A percentile compares a stretch with the other conserved stretches of the same genome.
These are phyloP conservation scores for Rheum nobile DNA, from an alignment of 148 eudicot species.

Conservation along the genomic window DNA sequence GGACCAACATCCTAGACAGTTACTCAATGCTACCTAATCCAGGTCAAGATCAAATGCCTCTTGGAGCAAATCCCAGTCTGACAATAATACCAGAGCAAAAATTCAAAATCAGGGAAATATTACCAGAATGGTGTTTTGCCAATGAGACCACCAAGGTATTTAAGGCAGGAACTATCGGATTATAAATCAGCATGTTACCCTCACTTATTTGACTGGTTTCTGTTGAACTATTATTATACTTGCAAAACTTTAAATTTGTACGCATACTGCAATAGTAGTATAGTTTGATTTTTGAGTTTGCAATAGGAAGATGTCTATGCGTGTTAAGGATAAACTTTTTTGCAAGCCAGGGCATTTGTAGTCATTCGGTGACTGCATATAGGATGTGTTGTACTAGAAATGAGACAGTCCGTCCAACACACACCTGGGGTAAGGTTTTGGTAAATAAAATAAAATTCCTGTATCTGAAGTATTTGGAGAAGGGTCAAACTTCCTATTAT, in stretches of 20 bases:
- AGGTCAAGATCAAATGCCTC: conserved; percentile 26
- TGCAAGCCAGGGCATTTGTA: neutral
- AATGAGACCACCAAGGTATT: conserved; percentile 55
- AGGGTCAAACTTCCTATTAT: too few relatives aligned
- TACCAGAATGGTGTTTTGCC: conserved; percentile 75
- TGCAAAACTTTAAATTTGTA: neutral
- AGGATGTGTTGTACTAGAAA: too few relatives aligned
- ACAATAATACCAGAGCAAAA: conserved; percentile 49
- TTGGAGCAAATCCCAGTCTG: conserved; percentile 35
- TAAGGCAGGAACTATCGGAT: neutral
- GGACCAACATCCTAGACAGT: conserved; percentile 14
- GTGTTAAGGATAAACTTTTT: neutral
- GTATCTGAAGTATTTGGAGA: too few relatives aligned
- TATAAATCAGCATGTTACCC: neutral
- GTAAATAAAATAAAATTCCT: too few relatives aligned
- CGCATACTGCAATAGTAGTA: neutral
- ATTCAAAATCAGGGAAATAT: conserved; percentile 60
- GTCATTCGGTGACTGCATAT: neutral
- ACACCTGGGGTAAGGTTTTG: too few relatives aligned
- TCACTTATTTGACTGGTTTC: neutral
- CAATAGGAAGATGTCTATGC: neutral
- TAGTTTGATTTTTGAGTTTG: neutral
- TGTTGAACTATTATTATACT: neutral
- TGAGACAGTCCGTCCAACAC: too few relatives aligned
- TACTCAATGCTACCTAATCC: conserved; percentile 34